Evolutionary conservation across 1,139 yeast genomes (phyloP), one percentile per base, ranked within the genome.

Genomic region (Yamadazyma oceani): DNA sequence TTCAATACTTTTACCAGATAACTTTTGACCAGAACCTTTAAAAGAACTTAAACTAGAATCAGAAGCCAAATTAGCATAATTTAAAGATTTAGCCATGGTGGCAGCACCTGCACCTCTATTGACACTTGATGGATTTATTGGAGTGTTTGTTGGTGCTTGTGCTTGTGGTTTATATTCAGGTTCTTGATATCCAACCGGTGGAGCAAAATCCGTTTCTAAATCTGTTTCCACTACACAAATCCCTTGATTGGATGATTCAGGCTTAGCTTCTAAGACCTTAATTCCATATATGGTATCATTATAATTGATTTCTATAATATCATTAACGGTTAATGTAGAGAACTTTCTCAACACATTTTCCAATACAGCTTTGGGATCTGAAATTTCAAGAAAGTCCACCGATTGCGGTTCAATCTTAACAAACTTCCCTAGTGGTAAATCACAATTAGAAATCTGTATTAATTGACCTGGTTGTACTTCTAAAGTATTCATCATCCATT

Each of bases 141-240:
- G 60, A 16, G 50, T 63, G 10, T 24, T 32, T 0, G 64, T 50
- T 2, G 78, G 68, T 40, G 67, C 67, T 14, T 59, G 50, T 0
- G 52, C 55, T 35, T 55, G 51, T 6, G 74, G 75, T 34, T 55
- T 64, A 47, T 80, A 80, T 49, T 80, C 85, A 1, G 95, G 95
- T 56, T 92, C 98, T 21, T 87, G 96, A 55, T 94, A 94, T 0
- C 99, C 99, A 4, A 92, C 96, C 0, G 98, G 99, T 3, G 98
- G 96, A 2, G 97, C 98, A 67, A 94, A 94, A 57, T 94, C 99
- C 0, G 97, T 95, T 44, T 87, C 95, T 47, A 94, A 73, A 66
- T 94, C 98, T 0, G 98, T 94, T 57, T 94, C 99, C 23, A 94
- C 89, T 15, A 92, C 97, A 69, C 97, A 92, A 14, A 92, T 82